These are phyloP conservation scores for Nicotiana paniculata DNA, from an alignment of 257 asterid genomes.

Conservation along the genomic window DNA sequence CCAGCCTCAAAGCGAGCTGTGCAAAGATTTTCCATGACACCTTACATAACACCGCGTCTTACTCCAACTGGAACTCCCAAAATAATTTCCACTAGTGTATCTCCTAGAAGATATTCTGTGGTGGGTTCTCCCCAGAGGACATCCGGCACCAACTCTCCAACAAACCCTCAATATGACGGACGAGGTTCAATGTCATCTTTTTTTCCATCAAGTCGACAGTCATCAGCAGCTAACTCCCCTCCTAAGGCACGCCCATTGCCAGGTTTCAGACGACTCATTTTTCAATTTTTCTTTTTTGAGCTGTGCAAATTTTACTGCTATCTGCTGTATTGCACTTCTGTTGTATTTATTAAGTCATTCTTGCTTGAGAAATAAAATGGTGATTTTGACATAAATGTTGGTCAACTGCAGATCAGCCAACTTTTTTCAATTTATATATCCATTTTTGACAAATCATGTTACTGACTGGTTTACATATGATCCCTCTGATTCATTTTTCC, in stretches of 20 bases:
- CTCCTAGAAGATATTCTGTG: slow-evolving; percentile 79
- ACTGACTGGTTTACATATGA: neutral
- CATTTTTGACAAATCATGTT: neutral
- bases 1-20: slow-evolving; percentile 54
- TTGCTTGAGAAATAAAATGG: neutral
- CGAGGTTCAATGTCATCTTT: slow-evolving; percentile 72
- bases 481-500: neutral
- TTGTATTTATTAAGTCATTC: neutral
- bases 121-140: slow-evolving; percentile 65
- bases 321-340: neutral
- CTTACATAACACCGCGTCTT: slow-evolving; percentile 64
- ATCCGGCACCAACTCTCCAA: slow-evolving; percentile 61
- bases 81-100: slow-evolving; percentile 51
- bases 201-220: slow-evolving; percentile 93
- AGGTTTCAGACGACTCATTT: slow-evolving; percentile 32
- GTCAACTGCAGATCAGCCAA: too few relatives aligned
- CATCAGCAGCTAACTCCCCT: slow-evolving; percentile 96
- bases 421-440: too few relatives aligned
- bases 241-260: slow-evolving; percentile 66
- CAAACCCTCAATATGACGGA: slow-evolving; percentile 37
- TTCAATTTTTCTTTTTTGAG: neutral
- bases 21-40: slow-evolving; percentile 42
- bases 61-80: slow-evolving; percentile 81
- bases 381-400: too few relatives aligned
- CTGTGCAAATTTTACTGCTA: neutral